Evolutionary conservation across 331 rosid genomes (phyloP).

Genomic region (Prunus yedoensis): DNA sequence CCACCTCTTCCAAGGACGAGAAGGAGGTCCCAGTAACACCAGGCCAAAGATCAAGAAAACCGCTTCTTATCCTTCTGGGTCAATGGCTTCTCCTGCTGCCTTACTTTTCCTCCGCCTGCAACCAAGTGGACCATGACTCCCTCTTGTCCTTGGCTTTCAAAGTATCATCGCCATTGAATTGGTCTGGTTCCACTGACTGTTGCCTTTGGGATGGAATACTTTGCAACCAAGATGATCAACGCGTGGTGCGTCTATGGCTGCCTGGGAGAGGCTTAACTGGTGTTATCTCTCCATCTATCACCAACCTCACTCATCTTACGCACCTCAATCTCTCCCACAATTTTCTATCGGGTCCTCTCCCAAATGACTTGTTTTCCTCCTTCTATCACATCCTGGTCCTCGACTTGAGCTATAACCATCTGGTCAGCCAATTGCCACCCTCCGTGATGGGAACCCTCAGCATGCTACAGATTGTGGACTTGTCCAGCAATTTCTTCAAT

Average conservation of each 20-base stretch:
- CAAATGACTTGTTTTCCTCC: constrained; percentile 41
- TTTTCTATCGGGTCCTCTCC: constrained; percentile 50
- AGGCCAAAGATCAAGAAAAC: neutral
- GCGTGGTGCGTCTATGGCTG: constrained; percentile 49
- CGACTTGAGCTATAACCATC: constrained; percentile 69
- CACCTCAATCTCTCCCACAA: constrained; percentile 64
- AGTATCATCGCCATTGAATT: constrained; percentile 44
- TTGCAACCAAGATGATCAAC: constrained; percentile 30
- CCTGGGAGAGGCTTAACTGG: constrained; percentile 60
- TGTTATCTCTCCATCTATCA: constrained; percentile 18
- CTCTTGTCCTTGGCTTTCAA: constrained; percentile 44
- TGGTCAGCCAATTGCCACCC: constrained; percentile 45
- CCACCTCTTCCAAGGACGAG: neutral
- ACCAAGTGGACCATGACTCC: constrained; percentile 44
- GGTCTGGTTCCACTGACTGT: constrained; percentile 65
- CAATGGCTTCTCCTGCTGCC: constrained; percentile 29
- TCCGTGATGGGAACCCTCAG: no score
- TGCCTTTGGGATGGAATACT: constrained; percentile 71
- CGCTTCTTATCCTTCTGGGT: neutral
- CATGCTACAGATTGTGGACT: constrained; percentile 40
- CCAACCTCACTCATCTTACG: no score
- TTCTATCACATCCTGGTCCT: constrained; percentile 40
- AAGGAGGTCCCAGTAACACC: neutral
- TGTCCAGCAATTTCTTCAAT: constrained; percentile 66
- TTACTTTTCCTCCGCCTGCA: constrained; percentile 41